Evolutionary conservation across 805 yeast genomes (phyloP).

Genomic region (Starmerella floris): DNA sequence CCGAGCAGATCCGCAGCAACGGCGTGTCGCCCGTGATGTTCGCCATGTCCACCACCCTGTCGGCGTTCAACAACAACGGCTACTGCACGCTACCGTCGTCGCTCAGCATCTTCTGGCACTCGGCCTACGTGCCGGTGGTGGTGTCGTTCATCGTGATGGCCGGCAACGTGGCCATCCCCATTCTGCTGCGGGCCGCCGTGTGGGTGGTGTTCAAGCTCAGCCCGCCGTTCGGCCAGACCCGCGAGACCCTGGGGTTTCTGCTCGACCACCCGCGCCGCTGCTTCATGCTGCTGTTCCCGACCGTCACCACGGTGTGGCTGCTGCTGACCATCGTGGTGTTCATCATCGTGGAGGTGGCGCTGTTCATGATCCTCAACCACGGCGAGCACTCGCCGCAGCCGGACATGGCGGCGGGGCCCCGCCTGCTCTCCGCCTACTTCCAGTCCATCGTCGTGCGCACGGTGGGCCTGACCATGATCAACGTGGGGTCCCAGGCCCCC

Average conservation of each 20-base stretch:
- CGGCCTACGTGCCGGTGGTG: slow-evolving; percentile 52
- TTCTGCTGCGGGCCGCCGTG: slow-evolving; percentile 61
- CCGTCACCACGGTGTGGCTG: slow-evolving; percentile 93
- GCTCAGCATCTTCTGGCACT: slow-evolving; percentile 50
- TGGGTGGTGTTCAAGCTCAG: slow-evolving; percentile 65
- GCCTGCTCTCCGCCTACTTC: slow-evolving; percentile 69
- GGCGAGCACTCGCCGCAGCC: slow-evolving; percentile 31
- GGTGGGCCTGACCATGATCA: slow-evolving; percentile 73
- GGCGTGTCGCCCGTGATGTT: slow-evolving; percentile 82
- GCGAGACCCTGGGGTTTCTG: slow-evolving; percentile 70
- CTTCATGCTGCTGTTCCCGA: slow-evolving; percentile 81
- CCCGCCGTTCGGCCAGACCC: slow-evolving; percentile 35
- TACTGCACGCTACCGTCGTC: slow-evolving; percentile 70
- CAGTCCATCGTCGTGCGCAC: slow-evolving; percentile 91
- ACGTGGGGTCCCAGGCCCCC: slow-evolving; percentile 60
- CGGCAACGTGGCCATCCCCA: slow-evolving; percentile 94
- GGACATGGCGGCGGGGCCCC: slow-evolving; percentile 49
- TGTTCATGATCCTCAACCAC: slow-evolving; percentile 69
- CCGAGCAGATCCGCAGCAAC: slow-evolving; percentile 31
- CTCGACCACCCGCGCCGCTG: slow-evolving; percentile 96
- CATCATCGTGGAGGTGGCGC: slow-evolving; percentile 63
- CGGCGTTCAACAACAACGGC: slow-evolving; percentile 79
- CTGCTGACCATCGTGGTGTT: slow-evolving; percentile 51
- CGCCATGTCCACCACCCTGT: slow-evolving; percentile 73
- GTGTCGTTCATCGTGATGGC: slow-evolving; percentile 61